phyloP scores from a whole-genome alignment of 2,329 filamentous ascomycete species.

The Exophiala lecanii-corni region DNA sequence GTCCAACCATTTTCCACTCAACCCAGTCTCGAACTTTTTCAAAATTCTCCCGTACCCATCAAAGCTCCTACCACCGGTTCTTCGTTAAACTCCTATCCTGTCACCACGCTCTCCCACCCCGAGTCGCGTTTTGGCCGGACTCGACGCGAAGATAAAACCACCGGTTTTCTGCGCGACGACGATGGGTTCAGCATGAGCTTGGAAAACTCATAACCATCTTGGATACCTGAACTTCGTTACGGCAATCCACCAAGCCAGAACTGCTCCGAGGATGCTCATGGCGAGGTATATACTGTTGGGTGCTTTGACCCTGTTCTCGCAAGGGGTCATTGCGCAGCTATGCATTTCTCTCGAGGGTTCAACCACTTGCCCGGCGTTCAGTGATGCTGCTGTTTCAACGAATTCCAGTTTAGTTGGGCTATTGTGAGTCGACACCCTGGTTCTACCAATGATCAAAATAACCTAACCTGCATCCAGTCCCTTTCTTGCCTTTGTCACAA shows the following conservation, averaged over 20 bases:
- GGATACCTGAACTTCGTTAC: constrained; percentile 43
- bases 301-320: constrained; percentile 20
- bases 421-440: constrained; percentile 66
- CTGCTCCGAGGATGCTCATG: constrained; percentile 10
- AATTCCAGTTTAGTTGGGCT: constrained; percentile 52
- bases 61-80: constrained; percentile 7
- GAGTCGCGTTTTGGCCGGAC: constrained; percentile 66
- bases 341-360: constrained; percentile 69
- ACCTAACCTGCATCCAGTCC: constrained; percentile 55
- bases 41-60: background rate
- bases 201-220: constrained; percentile 66
- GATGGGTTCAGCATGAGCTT: constrained; percentile 25
- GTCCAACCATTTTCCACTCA: background rate
- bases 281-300: constrained; percentile 12
- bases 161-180: constrained; percentile 10
- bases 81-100: constrained; percentile 4
- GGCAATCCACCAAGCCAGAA: constrained; percentile 6
- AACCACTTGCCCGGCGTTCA: constrained; percentile 67
- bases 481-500: constrained; percentile 78
- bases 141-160: constrained; percentile 72
- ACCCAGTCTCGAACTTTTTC: background rate
- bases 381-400: constrained; percentile 66
- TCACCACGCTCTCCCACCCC: constrained; percentile 3
- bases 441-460: no score
- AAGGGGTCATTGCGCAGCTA: constrained; percentile 15